Evolutionary conservation across 2,329 filamentous ascomycete genomes (phyloP), one percentile per base, ranked within the genome.

Genomic region (Alternaria longipes): DNA sequence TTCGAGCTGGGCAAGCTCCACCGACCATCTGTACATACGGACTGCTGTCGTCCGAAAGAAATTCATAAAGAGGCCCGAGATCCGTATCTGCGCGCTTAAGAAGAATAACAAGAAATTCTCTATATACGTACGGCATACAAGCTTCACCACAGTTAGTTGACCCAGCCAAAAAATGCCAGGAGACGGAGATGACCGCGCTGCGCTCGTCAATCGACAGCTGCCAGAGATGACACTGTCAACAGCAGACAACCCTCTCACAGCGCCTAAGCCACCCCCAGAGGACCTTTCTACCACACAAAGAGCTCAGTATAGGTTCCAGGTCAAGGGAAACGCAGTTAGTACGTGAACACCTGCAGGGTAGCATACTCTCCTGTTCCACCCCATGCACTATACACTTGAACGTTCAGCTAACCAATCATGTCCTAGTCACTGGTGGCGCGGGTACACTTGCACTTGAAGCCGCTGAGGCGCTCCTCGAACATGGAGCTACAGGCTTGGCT

Each of bases 401-500:
- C 24, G 11, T 12, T 12, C 7, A 20, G 3, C 42, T 42, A 51
- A 59, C 62, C 63, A 24, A 54, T 18, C 18, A 1, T 6, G 11
- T 9, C 20, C 26, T 36, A 83, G 84, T 91, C 12, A 91, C 90
- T 0, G 90, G 90, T 18, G 90, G 89, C 32, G 85, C 87, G 14
- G 90, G 90, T 4, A 87, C 85, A 11, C 80, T 91, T 0, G 89
- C 87, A 7, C 81, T 89, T 8, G 81, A 83, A 56, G 83, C 85
- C 28, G 85, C 85, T 1, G 80, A 83, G 46, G 89, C 89, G 2
- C 83, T 92, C 20, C 87, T 92, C 38, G 89, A 92, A 75, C 90
- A 92, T 70, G 90, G 90, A 8, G 80, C 87, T 2, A 73, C 79
- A 0, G 86, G 85, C 3, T 79, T 91, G 11, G 83, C 83, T 42